These are phyloP conservation scores for Dactylellina parvicollis DNA, from an alignment of 2,329 filamentous ascomycete species.

Conservation along the genomic window DNA sequence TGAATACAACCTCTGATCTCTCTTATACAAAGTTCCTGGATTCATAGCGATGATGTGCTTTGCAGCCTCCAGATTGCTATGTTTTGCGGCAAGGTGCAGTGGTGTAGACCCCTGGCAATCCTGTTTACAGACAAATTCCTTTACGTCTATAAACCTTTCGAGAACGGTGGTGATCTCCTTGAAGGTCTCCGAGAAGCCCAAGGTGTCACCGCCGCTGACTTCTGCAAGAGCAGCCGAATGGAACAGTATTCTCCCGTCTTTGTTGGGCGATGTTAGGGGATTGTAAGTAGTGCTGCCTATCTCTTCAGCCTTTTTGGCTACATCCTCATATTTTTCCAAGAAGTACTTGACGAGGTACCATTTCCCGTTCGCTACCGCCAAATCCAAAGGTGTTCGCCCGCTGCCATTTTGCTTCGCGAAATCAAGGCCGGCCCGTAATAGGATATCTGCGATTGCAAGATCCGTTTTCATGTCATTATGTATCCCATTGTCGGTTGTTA, in stretches of 20 bases:
- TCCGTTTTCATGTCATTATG: background rate
- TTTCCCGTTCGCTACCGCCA: background rate
- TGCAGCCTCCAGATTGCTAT: background rate
- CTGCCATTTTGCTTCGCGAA: background rate
- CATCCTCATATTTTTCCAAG: constrained; percentile 13
- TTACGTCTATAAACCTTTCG: constrained; percentile 17
- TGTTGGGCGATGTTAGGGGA: background rate
- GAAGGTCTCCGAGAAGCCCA: background rate
- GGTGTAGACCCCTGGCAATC: background rate
- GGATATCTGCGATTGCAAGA: constrained; percentile 20
- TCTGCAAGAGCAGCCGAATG: background rate
- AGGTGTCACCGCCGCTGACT: background rate
- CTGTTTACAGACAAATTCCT: background rate
- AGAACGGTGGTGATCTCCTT: background rate
- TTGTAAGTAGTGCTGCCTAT: background rate
- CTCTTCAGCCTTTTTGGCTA: background rate
- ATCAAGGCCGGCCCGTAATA: constrained; percentile 12
- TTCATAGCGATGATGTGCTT: constrained; percentile 17
- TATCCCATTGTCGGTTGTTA: background rate
- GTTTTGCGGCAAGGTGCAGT: background rate
- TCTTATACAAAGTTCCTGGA: background rate
- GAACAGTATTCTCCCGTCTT: background rate
- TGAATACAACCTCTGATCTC: background rate
- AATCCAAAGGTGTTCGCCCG: background rate
- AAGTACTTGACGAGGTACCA: constrained; percentile 11